Conservation (phyloP, 495 filamentous ascomycete genomes). For the Aspergillus haitiensis region DNA sequence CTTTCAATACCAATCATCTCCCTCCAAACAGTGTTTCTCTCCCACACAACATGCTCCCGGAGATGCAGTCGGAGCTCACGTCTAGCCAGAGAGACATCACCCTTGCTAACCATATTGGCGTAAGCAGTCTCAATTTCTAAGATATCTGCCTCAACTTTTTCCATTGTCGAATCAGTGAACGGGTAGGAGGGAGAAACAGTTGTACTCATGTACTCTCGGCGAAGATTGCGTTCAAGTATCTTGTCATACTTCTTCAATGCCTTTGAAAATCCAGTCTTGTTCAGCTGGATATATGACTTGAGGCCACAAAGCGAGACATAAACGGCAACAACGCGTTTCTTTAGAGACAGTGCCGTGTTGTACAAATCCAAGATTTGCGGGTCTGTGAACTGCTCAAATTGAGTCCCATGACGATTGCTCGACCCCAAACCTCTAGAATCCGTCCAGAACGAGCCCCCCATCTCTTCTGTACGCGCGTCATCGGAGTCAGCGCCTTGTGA, state of each 20-base stretch:
- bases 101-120: slow-evolving; percentile 75
- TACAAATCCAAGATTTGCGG: slow-evolving; percentile 68
- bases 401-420: slow-evolving; percentile 23
- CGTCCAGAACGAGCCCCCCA: slow-evolving; percentile 40
- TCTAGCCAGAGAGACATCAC: slow-evolving; percentile 69
- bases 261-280: slow-evolving; percentile 94
- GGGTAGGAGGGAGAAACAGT: slow-evolving; percentile 71
- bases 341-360: slow-evolving; percentile 80
- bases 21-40: slow-evolving; percentile 97
- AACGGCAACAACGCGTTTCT: slow-evolving; percentile 80
- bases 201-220: slow-evolving; percentile 69
- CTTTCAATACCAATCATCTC: slow-evolving; percentile 98
- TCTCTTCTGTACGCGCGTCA: slow-evolving; percentile 50
- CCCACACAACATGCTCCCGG: slow-evolving; percentile 97
- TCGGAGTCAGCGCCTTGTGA: slow-evolving; percentile 39
- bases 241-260: slow-evolving; percentile 99
- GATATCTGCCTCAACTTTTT: slow-evolving; percentile 68
- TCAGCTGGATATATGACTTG: slow-evolving; percentile 93
- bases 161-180: slow-evolving; percentile 70
- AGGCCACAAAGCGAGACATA: slow-evolving; percentile 96
- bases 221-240: slow-evolving; percentile 78
- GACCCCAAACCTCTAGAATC: slow-evolving; percentile 23
- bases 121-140: slow-evolving; percentile 74
- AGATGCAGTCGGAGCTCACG: slow-evolving; percentile 88
- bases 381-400: slow-evolving; percentile 70